Percentiles rank a stretch among this genome's conserved stretches.
phyloP scores from a whole-genome alignment of 2,329 filamentous ascomycete species.

The Ophiostoma australiae region DNA sequence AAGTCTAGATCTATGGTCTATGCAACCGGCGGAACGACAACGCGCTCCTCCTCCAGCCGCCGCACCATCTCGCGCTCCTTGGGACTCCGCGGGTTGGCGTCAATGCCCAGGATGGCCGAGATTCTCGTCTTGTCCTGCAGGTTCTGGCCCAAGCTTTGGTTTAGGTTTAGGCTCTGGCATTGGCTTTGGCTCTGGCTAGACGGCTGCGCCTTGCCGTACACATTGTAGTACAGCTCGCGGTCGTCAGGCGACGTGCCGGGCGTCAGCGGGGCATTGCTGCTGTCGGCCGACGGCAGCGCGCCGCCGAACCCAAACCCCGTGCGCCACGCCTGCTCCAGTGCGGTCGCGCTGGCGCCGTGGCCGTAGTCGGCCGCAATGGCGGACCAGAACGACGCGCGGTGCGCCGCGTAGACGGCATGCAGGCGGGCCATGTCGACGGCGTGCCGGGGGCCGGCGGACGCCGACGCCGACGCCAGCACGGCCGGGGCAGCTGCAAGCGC shows the following conservation, averaged over 20 bases:
- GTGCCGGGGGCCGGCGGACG: conserved; percentile 35
- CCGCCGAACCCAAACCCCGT: conserved; percentile 28
- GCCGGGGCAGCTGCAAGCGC: conserved; percentile 34
- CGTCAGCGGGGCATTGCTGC: conserved; percentile 26
- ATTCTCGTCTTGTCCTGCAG: conserved; percentile 53
- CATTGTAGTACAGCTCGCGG: conserved; percentile 37
- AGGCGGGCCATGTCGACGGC: conserved; percentile 62
- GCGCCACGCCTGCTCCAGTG: conserved; percentile 68
- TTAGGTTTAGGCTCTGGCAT: not conserved
- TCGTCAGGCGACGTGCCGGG: conserved; percentile 35
- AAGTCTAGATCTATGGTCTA: not conserved
- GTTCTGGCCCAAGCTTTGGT: conserved; percentile 19
- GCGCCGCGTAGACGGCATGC: conserved; percentile 62
- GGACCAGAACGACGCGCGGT: conserved; percentile 68
- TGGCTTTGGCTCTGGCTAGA: not conserved
- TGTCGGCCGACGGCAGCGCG: not conserved
- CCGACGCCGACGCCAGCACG: too few species aligned
- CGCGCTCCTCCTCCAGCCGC: conserved; percentile 40
- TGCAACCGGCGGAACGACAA: conserved; percentile 21
- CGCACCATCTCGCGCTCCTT: conserved; percentile 55
- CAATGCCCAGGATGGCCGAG: conserved; percentile 57
- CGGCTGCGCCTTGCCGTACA: not conserved
- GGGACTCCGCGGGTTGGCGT: conserved; percentile 53
- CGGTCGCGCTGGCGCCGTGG: conserved; percentile 53
- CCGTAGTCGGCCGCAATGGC: conserved; percentile 69